Evolutionary conservation across 805 yeast species (phyloP), one percentile per base, ranked within the genome.

Genomic region (Pichia paraexigua): DNA sequence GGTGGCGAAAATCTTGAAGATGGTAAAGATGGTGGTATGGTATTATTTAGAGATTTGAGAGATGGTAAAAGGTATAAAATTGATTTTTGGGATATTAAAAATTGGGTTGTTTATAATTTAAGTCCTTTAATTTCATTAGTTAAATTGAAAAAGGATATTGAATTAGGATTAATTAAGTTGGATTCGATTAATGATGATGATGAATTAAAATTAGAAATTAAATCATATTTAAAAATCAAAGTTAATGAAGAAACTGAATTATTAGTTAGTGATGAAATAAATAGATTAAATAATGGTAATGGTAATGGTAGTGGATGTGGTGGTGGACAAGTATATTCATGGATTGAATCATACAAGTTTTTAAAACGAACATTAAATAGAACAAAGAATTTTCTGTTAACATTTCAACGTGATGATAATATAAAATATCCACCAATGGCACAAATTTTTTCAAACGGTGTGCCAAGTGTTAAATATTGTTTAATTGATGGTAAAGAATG

Each of bases 391-490:
- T 91, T 79, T 57, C 56, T 82, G 20, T 68, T 75, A 21, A 79
- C 81, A 25, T 70, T 90, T 27, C 76, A 77, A 28, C 82, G 72
- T 57, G 75, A 77, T 30, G 73, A 76, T 8, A 68, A 66, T 2
- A 58, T 58, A 20, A 60, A 71, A 48, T 87, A 88, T 60, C 97
- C 97, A 4, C 97, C 97, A 0, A 62, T 91, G 67, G 92, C 87
- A 0, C 75, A 85, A 2, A 85, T 91, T 0, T 88, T 86, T 63
- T 95, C 96, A 11, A 80, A 87, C 61, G 73, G 76, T 9, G 85
- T 88, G 1, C 97, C 97, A 0, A 86, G 96, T 0, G 91, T 88
- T 5, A 75, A 94, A 48, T 95, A 92, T 9, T 84, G 88, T 3
- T 70, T 81, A 49, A 94, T 90, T 1, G 64, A 72, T 32, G 78